Evolutionary conservation across 257 asterid species (phyloP), one percentile per base, ranked within the genome.

Genomic region (Lycium ferocissimum): DNA sequence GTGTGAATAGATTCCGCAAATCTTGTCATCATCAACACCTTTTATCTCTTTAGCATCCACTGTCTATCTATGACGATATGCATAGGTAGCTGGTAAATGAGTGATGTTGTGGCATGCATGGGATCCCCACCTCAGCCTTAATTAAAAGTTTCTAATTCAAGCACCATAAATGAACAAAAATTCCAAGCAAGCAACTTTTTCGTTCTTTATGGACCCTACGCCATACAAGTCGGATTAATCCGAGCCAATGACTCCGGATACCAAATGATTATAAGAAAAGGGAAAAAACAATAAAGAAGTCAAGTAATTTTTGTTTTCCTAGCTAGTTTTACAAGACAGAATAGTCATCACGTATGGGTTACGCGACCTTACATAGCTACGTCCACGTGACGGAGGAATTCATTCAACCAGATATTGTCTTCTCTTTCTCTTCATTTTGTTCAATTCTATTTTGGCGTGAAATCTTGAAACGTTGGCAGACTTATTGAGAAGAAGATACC

Each of bases 381-480:
- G 33, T 26, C 65, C 65, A 17, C 6, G 26, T 58, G 65, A 58
- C 26, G 26, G 22, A 58, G n/a, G 22, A n/a, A 18, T 15, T 17
- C 22, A 58, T 17, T 58, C 65, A 58, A 58, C 10, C 65, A 17
- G 17, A 18, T 58, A 58, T 49, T 12, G 56, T 49, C 56, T 49
- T 7, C 65, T 6, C 65, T 58, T 58, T 18, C 26, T 17, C 65
- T 18, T 58, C 65, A 18, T 17, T 58, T 58, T 58, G 26, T 58
- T 58, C 65, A 58, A 58, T 58, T 58, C 65, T 58, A 58, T 58
- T 58, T 58, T 58, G 65, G 65, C 26, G 65, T 58, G 65, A 58
- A 58, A 58, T 58, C 22, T 58, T 58, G 33, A 26, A 26, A 26
- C 33, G 33, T 58, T 58, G 17, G 65, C 65, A 18, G 26, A 58